Conservation (phyloP, 805 yeast species). For the Zygotorulaspora danielsina region DNA sequence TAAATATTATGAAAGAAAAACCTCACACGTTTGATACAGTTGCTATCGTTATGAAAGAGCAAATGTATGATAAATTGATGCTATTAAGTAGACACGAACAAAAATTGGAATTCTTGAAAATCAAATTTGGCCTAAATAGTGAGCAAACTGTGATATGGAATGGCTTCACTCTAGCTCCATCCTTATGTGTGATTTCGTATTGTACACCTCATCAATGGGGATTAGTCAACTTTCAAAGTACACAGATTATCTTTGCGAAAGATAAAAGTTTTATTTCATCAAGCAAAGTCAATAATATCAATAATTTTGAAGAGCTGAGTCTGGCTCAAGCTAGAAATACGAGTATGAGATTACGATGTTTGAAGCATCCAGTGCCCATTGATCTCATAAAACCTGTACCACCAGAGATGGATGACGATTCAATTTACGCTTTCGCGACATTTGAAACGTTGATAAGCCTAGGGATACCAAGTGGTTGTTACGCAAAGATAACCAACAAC, state of each 20-base stretch:
- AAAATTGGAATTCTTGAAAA: conserved; percentile 19
- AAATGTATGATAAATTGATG: conserved; percentile 23
- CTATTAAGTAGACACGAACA: conserved; percentile 15
- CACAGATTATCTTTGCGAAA: conserved; percentile 22
- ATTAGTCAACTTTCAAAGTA: conserved; percentile 16
- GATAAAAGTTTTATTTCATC: conserved; percentile 8
- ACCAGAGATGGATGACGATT: conserved; percentile 22
- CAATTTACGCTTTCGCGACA: conserved; percentile 27
- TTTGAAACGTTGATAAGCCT: conserved; percentile 15
- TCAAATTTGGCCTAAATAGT: conserved; percentile 20
- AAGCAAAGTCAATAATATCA: neutral
- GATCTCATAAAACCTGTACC: conserved; percentile 16
- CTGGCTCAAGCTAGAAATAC: conserved; percentile 4
- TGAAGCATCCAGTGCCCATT: conserved; percentile 15
- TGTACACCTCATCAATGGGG: conserved; percentile 24
- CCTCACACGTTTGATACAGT: conserved; percentile 17
- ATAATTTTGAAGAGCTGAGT: neutral
- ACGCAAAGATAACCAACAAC: conserved; percentile 12
- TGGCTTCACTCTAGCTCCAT: conserved; percentile 15
- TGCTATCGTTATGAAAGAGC: conserved; percentile 14
- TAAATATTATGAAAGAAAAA: conserved; percentile 9
- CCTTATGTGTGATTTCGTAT: conserved; percentile 21
- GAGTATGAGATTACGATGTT: conserved; percentile 10
- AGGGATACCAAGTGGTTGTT: conserved; percentile 26
- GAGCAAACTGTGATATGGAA: conserved; percentile 16